These are phyloP conservation scores for Massarina eburnea DNA, from an alignment of 2,329 filamentous ascomycete species.

Conservation along the genomic window DNA sequence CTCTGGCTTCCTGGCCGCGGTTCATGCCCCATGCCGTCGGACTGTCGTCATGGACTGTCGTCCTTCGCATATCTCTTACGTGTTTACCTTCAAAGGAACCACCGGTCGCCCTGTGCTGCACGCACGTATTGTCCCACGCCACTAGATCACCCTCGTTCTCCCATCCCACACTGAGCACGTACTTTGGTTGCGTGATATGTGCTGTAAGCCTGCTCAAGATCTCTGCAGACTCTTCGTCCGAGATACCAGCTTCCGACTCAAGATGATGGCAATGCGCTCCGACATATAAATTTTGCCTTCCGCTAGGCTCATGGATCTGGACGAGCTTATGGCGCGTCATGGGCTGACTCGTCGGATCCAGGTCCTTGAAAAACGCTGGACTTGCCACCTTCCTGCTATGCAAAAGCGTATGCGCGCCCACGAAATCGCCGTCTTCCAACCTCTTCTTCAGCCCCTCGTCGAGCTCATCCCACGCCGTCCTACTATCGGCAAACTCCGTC, in stretches of 20 bases:
- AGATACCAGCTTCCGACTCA: conserved; percentile 33
- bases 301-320: conserved; percentile 56
- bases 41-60: conserved; percentile 57
- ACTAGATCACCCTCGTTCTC: conserved; percentile 53
- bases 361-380: conserved; percentile 51
- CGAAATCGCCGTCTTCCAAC: conserved; percentile 19
- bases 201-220: conserved; percentile 47
- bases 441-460: conserved; percentile 23
- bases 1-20: conserved; percentile 17
- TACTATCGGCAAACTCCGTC: conserved; percentile 29
- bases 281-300: conserved; percentile 57
- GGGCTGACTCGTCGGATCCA: conserved; percentile 46
- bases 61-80: conserved; percentile 57
- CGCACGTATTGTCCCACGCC: conserved; percentile 62
- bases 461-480: conserved; percentile 36
- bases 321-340: conserved; percentile 52
- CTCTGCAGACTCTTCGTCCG: conserved; percentile 36
- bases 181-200: conserved; percentile 53
- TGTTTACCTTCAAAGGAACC: conserved; percentile 54
- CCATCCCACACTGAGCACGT: conserved; percentile 53
- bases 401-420: conserved; percentile 44
- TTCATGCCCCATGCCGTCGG: conserved; percentile 49
- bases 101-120: conserved; percentile 56
- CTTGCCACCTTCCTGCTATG: conserved; percentile 57
- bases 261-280: conserved; percentile 58